phyloP scores from a whole-genome alignment of 495 filamentous ascomycete species.

The Tuber indicum region DNA sequence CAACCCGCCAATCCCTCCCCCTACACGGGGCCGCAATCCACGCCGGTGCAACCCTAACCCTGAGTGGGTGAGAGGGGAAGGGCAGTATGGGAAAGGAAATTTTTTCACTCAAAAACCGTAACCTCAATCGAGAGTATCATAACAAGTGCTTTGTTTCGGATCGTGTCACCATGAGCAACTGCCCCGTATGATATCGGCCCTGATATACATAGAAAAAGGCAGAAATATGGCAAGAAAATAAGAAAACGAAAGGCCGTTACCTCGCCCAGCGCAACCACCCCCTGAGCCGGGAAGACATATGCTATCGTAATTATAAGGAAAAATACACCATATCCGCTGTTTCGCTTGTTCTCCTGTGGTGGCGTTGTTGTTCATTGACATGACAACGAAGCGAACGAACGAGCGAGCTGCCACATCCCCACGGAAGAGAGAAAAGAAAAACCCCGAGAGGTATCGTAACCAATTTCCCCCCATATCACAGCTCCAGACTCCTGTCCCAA shows the following conservation, averaged over 20 bases:
- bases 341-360: not conserved
- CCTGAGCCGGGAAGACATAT: not conserved
- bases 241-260: not conserved
- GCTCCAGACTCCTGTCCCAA: not conserved
- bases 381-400: not conserved
- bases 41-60: not conserved
- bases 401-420: not conserved
- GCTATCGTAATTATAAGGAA: not conserved
- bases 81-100: not conserved
- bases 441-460: not conserved
- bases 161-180: not conserved
- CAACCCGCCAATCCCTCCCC: not conserved
- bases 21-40: not conserved
- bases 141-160: constrained; percentile 1
- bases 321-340: not conserved
- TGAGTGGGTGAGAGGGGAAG: not conserved
- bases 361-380: not conserved
- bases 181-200: not conserved
- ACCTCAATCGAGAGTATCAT: not conserved
- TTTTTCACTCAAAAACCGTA: not conserved
- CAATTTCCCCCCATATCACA: not conserved
- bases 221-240: not conserved
- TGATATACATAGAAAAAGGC: not conserved
- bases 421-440: not conserved
- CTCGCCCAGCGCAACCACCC: not conserved